These are phyloP conservation scores for Aspergillus sparsus DNA, from an alignment of 495 filamentous ascomycete genomes.

Conservation along the genomic window DNA sequence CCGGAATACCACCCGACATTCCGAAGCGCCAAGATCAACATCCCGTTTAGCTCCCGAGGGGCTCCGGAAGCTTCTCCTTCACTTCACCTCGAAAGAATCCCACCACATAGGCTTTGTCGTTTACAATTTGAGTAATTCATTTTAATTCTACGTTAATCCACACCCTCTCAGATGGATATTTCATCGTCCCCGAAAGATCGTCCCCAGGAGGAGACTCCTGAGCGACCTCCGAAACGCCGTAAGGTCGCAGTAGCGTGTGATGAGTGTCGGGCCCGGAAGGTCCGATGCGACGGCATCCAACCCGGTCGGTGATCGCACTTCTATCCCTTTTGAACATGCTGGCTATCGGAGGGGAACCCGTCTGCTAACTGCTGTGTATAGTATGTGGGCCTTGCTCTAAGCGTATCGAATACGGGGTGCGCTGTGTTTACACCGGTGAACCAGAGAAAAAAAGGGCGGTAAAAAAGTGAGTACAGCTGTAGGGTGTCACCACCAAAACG, in stretches of 20 bases:
- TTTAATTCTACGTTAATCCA: not conserved
- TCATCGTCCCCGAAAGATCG: not conserved
- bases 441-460: constrained; percentile 36
- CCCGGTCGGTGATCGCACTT: constrained; percentile 30
- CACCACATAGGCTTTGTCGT: too few species aligned
- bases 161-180: constrained; percentile 6
- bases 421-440: constrained; percentile 38
- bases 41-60: too few species aligned
- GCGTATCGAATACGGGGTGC: constrained; percentile 22
- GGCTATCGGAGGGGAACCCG: constrained; percentile 23
- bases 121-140: not conserved
- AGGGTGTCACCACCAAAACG: not conserved
- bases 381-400: constrained; percentile 43
- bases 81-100: not conserved
- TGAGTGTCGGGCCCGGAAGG: constrained; percentile 39
- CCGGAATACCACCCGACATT: not conserved
- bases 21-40: not conserved
- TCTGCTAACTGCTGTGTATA: constrained; percentile 18
- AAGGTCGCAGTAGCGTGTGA: constrained; percentile 44
- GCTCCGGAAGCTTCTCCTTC: not conserved
- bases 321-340: not conserved
- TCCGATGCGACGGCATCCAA: constrained; percentile 43
- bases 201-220: not conserved
- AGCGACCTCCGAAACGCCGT: constrained; percentile 29
- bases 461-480: constrained; percentile 23